Percentiles rank a stretch among this genome's conserved stretches.
phyloP scores from a whole-genome alignment of 176 grass and related monocot species.

The Paspalum vaginatum region DNA sequence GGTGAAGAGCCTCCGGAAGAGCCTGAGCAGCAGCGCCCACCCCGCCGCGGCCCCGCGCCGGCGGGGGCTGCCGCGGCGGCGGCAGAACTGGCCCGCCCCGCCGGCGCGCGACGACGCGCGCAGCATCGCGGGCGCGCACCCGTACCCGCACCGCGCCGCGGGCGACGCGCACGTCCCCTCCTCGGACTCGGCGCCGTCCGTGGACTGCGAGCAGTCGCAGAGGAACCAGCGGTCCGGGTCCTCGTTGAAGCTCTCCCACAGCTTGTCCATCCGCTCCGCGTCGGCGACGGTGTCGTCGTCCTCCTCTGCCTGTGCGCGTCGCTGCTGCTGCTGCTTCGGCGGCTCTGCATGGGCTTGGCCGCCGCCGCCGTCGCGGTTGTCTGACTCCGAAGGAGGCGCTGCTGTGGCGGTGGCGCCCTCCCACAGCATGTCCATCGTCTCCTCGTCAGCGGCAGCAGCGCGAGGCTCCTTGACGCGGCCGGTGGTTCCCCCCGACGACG shows the following conservation, averaged over 20 bases:
- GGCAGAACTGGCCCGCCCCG: slow-evolving; percentile 23
- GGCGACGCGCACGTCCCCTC: slow-evolving; percentile 7
- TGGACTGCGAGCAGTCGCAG: neutral
- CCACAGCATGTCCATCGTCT: slow-evolving; percentile 11
- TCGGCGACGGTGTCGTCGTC: neutral
- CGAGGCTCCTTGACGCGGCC: too few species aligned
- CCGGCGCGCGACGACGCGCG: slow-evolving; percentile 47
- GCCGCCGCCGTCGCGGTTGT: neutral
- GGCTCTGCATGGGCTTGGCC: neutral
- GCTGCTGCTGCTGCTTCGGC: neutral
- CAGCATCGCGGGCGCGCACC: slow-evolving; percentile 45
- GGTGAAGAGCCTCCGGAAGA: slow-evolving; percentile 49
- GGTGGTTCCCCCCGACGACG: too few species aligned
- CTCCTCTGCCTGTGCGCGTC: neutral
- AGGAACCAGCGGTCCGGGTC: slow-evolving; percentile 30
- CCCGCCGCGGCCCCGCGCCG: neutral
- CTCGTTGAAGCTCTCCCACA: slow-evolving; percentile 74
- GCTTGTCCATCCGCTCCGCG: slow-evolving; percentile 60
- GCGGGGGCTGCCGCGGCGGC: neutral
- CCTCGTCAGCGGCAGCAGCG: neutral
- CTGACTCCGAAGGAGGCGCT: neutral
- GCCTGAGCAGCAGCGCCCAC: slow-evolving; percentile 49
- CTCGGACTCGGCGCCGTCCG: slow-evolving; percentile 11
- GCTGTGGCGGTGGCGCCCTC: neutral
- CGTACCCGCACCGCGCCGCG: slow-evolving; percentile 1